These are phyloP conservation scores for Candida sanyiensis DNA, from an alignment of 805 yeast genomes.

Conservation along the genomic window DNA sequence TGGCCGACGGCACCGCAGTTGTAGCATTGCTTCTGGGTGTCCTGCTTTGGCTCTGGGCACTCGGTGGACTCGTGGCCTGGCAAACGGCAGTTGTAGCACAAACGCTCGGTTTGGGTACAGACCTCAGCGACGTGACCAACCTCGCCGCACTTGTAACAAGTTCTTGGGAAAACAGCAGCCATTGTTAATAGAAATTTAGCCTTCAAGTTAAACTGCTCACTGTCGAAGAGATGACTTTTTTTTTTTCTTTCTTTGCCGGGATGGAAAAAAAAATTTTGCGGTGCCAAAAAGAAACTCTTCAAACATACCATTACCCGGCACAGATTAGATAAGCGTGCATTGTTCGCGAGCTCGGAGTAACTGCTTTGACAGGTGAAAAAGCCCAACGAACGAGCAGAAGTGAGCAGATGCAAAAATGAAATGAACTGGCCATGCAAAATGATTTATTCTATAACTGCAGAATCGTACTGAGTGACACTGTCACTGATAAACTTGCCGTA, in stretches of 20 bases:
- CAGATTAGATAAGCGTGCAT: no score
- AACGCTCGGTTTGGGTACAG: conserved; percentile 77
- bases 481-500: conserved; percentile 36
- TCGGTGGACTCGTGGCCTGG: conserved; percentile 87
- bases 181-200: background rate
- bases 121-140: conserved; percentile 86
- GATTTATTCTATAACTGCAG: background rate
- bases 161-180: conserved; percentile 50
- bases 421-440: background rate
- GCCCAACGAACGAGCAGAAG: background rate
- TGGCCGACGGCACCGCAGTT: conserved; percentile 91
- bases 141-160: conserved; percentile 90
- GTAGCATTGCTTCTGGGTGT: conserved; percentile 84
- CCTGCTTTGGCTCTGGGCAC: conserved; percentile 84
- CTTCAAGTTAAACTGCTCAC: background rate
- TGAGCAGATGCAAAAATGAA: background rate
- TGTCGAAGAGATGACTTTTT: conserved; percentile 7
- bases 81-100: conserved; percentile 88
- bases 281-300: no score
- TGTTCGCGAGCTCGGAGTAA: no score
- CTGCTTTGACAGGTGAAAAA: no score
- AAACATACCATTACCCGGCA: background rate
- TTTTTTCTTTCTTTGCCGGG: conserved; percentile 1
- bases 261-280: background rate
- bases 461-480: conserved; percentile 9